Evolutionary conservation across 495 filamentous ascomycete species (phyloP).

Genomic region (Diplogelasinospora grovesii): DNA sequence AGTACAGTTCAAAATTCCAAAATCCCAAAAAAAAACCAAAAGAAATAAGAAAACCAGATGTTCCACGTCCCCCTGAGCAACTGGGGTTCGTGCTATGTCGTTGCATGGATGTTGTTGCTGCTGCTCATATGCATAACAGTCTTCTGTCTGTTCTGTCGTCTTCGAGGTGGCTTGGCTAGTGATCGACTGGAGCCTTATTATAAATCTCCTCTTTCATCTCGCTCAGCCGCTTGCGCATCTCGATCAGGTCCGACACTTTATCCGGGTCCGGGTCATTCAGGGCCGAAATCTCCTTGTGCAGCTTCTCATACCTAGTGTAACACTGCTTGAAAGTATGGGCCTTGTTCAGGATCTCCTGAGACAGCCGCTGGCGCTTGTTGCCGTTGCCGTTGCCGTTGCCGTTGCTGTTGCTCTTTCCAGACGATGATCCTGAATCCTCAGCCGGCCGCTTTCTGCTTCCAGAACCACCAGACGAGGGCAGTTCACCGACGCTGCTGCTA

Average conservation of each 20-base stretch:
- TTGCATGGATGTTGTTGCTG: no score
- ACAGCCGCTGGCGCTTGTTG: conserved; percentile 32
- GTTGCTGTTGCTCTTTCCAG: no score
- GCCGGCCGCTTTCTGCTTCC: conserved; percentile 38
- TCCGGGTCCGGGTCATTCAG: conserved; percentile 46
- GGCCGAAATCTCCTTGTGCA: conserved; percentile 53
- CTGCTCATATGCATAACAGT: no score
- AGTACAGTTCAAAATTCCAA: no score
- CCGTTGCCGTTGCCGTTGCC: no score
- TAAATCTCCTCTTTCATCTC: conserved; percentile 64
- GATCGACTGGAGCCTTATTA: no score
- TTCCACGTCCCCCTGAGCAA: no score
- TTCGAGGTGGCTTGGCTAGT: no score
- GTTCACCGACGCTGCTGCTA: conserved; percentile 10
- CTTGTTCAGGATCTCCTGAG: conserved; percentile 39
- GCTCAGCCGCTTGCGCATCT: conserved; percentile 54
- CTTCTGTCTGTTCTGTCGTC: no score
- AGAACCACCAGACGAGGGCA: conserved; percentile 6
- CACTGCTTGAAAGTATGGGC: conserved; percentile 55
- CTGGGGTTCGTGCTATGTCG: no score
- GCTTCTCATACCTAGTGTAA: conserved; percentile 56
- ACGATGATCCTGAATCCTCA: conserved; percentile 13
- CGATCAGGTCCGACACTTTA: conserved; percentile 50
- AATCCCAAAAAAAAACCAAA: no score
- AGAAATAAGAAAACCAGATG: no score